Base-by-base conservation (phyloP, 768 basidiomycete genomes). In the Rhizopogon rudus region DNA sequence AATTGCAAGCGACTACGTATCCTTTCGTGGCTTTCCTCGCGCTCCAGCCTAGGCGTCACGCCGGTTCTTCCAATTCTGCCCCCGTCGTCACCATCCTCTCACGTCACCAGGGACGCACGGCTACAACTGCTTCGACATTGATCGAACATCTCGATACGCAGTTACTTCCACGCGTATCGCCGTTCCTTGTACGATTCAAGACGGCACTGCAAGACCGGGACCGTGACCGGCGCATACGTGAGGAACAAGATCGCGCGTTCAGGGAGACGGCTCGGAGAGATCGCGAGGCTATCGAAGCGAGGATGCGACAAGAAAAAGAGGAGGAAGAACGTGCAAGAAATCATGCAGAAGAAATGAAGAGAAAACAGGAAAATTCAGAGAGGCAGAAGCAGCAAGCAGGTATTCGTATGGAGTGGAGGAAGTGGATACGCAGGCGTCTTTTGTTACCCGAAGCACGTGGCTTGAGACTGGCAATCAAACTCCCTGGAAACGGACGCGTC, bases 21-120 rank as follows among this genome's bases (percentile, higher is more conserved):
- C 97, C 96, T 0, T 95, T 95, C 58, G 78, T 99, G 46, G 91
- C 91, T 1, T 99, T 98, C 69, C 69, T 97, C 46, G 87, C 94
- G 1, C 81, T 97, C 46, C 91, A 98, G 65, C 86, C 91, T 0
- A 81, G 81, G 16, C 81, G 82, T 31, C 75, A 69, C 20, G 67
- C 65, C 41, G 60, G 63, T 4, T 64, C 75, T 5, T 62, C 74
- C 5, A 64, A 65, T 2, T 60, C 76, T 5, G 59, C 72, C 0
- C 80, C 88, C 0, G 71, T 77, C 2, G 76, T 98, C 12, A 91
- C 91, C 14, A 82, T 98, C 43, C 78, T 98, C 20, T 91, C 93
- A 1, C 86, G 93, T 2, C 88, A 97, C 61, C 83, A 91, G 62
- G 93, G 93, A 9, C 72, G 76, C 10, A 73, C 80, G 6, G 77